phyloP scores from a whole-genome alignment of 164 flowering plant genomes.

The Kalanchoe fedtschenkoi region DNA sequence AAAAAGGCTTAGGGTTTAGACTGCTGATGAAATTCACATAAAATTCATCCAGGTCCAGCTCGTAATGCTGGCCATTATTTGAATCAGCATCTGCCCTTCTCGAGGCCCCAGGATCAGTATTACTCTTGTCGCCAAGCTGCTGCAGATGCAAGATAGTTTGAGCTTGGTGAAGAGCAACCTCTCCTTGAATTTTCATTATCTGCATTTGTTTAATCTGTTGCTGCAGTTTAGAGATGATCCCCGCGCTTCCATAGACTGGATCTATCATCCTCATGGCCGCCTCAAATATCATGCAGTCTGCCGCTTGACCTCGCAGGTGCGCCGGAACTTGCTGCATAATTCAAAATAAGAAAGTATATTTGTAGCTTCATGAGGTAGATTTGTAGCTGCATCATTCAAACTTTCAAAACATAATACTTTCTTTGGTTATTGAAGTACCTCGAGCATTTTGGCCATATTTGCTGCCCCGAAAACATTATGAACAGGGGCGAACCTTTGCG shows the following conservation, averaged over 20 bases:
- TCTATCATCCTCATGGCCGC: background rate
- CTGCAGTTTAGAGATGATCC: background rate
- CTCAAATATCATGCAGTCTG: background rate
- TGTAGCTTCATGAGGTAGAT: too few relatives aligned
- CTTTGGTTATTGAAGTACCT: constrained; percentile 17
- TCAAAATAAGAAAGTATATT: too few relatives aligned
- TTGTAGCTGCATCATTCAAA: too few relatives aligned
- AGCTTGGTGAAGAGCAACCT: background rate
- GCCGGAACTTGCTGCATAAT: background rate
- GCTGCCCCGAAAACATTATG: constrained; percentile 44
- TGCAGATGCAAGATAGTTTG: too few relatives aligned
- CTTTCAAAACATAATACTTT: too few relatives aligned
- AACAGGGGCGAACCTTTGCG: constrained; percentile 27
- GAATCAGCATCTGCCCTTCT: too few relatives aligned
- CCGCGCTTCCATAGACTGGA: background rate
- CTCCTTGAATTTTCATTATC: background rate
- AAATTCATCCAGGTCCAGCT: too few relatives aligned
- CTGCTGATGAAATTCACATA: too few relatives aligned
- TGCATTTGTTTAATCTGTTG: background rate
- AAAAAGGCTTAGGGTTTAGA: too few relatives aligned
- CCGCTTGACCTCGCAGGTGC: background rate
- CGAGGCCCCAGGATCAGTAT: too few relatives aligned
- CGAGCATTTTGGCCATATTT: constrained; percentile 31
- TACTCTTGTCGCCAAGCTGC: too few relatives aligned
- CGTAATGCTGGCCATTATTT: too few relatives aligned